A percentile compares a stretch with the other conserved stretches of the same genome.
These are phyloP conservation scores for Globisporangium takayamanum DNA, from an alignment of 352 stramenopile genomes.

Conservation along the genomic window DNA sequence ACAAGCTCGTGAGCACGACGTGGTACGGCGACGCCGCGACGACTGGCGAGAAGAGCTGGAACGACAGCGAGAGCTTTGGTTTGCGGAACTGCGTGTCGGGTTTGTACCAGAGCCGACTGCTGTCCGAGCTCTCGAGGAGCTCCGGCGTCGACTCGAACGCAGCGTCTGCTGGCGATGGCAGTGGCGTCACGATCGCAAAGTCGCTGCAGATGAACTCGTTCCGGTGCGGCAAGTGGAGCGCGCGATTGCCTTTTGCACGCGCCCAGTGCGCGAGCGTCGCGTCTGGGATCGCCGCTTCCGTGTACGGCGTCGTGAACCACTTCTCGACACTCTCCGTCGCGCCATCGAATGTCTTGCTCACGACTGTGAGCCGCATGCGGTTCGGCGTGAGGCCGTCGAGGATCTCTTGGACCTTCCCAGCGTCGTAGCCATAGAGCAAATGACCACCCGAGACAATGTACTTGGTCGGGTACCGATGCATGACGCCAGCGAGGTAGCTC, in stretches of 20 bases:
- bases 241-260: constrained; percentile 19
- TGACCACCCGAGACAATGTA: constrained; percentile 58
- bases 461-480: constrained; percentile 59
- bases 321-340: constrained; percentile 40
- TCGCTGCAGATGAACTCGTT: constrained; percentile 81
- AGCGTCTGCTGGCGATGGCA: background rate
- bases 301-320: constrained; percentile 71
- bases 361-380: constrained; percentile 55
- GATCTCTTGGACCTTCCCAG: constrained; percentile 39
- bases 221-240: constrained; percentile 43
- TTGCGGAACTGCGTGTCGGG: constrained; percentile 87
- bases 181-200: constrained; percentile 42
- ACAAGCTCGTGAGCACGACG: constrained; percentile 68
- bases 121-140: constrained; percentile 7
- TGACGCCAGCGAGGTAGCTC: constrained; percentile 52
- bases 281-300: constrained; percentile 23
- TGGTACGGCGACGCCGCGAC: constrained; percentile 54
- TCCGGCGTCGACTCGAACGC: constrained; percentile 3
- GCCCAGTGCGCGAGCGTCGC: constrained; percentile 38
- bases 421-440: constrained; percentile 64
- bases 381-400: constrained; percentile 40
- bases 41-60: constrained; percentile 56
- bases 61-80: constrained; percentile 82
- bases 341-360: constrained; percentile 63
- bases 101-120: constrained; percentile 81